Percentiles rank a stretch among this genome's conserved stretches.
Evolutionary conservation across 148 eudicot genomes (phyloP).

Genomic region (Amaranthus hypochondriacus): DNA sequence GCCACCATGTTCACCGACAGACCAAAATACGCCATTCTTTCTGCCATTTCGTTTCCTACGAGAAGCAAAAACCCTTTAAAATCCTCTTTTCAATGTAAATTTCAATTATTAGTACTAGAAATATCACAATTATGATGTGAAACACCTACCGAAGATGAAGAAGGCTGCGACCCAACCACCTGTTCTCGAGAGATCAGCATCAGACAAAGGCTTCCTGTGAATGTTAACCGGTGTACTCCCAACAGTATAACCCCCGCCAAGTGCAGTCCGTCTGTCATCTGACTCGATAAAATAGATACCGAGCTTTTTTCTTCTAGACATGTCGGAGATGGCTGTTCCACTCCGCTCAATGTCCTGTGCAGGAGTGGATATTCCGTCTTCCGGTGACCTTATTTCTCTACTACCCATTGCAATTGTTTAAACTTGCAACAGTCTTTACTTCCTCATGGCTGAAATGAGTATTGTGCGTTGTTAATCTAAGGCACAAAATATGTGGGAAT

Average conservation of each 20-base stretch:
- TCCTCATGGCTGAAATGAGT: too few relatives aligned
- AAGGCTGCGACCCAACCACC: conserved; percentile 91
- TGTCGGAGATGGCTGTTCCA: background rate
- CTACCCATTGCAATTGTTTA: conserved; percentile 16
- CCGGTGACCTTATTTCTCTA: conserved; percentile 58
- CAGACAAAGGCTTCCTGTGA: conserved; percentile 56
- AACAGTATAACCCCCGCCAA: conserved; percentile 60
- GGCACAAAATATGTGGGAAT: too few relatives aligned
- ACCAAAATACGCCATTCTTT: conserved; percentile 95
- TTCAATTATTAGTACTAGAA: too few relatives aligned
- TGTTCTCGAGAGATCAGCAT: conserved; percentile 52
- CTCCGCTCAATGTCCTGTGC: background rate
- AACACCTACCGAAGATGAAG: conserved; percentile 72
- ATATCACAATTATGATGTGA: background rate
- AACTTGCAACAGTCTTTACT: too few relatives aligned
- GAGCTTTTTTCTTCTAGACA: conserved; percentile 43
- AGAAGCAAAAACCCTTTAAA: too few relatives aligned
- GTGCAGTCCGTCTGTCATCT: conserved; percentile 55
- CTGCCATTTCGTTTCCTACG: conserved; percentile 91
- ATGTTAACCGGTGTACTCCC: conserved; percentile 74
- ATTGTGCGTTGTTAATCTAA: too few relatives aligned
- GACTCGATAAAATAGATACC: conserved; percentile 69
- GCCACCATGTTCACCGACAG: conserved; percentile 92
- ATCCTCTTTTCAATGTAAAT: too few relatives aligned
- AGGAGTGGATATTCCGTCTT: conserved; percentile 15